Evolutionary conservation across 257 asterid species (phyloP), one percentile per base, ranked within the genome.

Genomic region (Coffea canephora): DNA sequence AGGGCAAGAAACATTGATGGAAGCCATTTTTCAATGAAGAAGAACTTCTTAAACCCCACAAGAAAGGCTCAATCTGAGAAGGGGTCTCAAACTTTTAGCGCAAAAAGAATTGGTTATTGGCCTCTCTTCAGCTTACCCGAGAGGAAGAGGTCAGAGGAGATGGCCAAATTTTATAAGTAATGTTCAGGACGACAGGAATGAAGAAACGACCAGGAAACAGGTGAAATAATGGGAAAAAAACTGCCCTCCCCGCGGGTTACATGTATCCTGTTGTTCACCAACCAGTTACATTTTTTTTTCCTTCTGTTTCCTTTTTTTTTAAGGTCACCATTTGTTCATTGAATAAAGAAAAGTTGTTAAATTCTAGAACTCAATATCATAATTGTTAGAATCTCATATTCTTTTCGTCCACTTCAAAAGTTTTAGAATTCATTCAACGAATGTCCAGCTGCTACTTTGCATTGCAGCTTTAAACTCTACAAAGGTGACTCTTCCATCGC

Each of bases 391-490:
- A 31, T 31, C 34, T 31, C 43, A 39, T 39, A 3, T 39, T 39
- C 43, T 39, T 39, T 39, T 39, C 43, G 3, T 39, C 43, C 43
- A 39, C 43, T 39, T 39, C 43, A 39, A 1, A 39, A 39, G 43
- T 4, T 2, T 39, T 31, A 31, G 43, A 39, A 39, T 39, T 39
- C 43, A 39, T 39, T 39, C 43, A 39, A 39, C 3, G 3, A 2
- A 39, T 39, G 43, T 39, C 43, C 4, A 39, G 43, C 43, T 39
- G 43, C 43, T 39, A 39, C 43, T 39, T 31, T 91, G 86, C 95
- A 94, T 92, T 10, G 97, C 95, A 50, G 91, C 96, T 88, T 92
- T 94, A 65, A 94, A 94, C 86, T 92, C 97, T 74, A 92, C 94
- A 18, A 94, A 91, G 0, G 98, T 89, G 36, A 92, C 96, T 86